Base-by-base conservation (phyloP, 169 alveolate genomes). In the Amoebophrya sp. region DNA sequence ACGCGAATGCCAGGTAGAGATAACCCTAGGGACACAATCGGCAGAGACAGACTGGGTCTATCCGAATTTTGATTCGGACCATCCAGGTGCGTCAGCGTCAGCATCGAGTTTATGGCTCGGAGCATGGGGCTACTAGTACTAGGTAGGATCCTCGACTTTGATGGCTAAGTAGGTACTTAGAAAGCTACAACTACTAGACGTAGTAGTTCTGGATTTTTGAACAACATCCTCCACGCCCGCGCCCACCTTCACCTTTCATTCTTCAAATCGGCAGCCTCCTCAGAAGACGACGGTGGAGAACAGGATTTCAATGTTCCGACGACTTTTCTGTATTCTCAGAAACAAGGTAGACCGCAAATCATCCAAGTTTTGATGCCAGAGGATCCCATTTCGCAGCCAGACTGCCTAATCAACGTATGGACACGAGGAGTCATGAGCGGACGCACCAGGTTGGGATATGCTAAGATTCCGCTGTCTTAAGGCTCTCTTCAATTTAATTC, bases 401-500 rank as follows among this genome's bases (percentile, higher is more conserved):
- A 77, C 40, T 24, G 39, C 41, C 39, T 77, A 24, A 77, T 77
- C 89, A 77, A 77, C 41, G 89, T 77, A 41, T 77, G 36, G 41
- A 77, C 40, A 0, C 89, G 89, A 12, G 89, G 89, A 23, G 89
- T 77, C 0, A n/a, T 77, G 89, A n/a, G 41, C 41, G 89, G 89
- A 23, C 41, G 41, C 40, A 77, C 41, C 26, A 1, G 89, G 89
- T 0, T 77, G 14, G 89, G 41, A 23, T 77, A 77, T n/a, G 38
- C 40, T 0, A 77, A 33, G 89, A 0, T 77, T 0, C 89, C 41
- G n/a, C 39, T 77, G 39, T 10, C 89, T 24, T 0, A 65, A 47
- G n/a, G n/a, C n/a, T n/a, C n/a, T n/a, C n/a, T n/a, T n/a, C n/a
- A n/a, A n/a, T n/a, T n/a, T n/a, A n/a, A n/a, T n/a, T n/a, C n/a